phyloP scores from a whole-genome alignment of 805 yeast species.

The Kodamaea jinghongensis region DNA sequence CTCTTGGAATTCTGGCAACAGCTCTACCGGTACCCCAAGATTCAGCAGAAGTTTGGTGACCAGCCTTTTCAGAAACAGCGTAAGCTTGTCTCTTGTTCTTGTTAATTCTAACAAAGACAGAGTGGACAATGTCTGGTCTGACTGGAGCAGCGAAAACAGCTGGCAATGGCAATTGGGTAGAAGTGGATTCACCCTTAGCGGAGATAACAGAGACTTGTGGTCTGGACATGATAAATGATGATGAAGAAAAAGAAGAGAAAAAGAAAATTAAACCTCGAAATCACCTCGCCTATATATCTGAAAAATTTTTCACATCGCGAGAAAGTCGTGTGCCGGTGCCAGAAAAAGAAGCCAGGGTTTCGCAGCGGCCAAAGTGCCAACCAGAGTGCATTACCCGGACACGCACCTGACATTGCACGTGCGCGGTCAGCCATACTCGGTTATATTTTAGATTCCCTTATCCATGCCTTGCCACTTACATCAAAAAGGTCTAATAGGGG shows the following conservation, averaged over 20 bases:
- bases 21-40: conserved; percentile 99
- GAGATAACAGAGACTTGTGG: conserved; percentile 97
- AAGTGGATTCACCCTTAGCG: conserved; percentile 81
- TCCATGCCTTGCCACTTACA: no score
- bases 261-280: not conserved
- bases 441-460: no score
- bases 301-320: conserved; percentile 19
- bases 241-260: conserved; percentile 17
- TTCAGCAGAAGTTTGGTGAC: conserved; percentile 99
- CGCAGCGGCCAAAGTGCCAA: no score
- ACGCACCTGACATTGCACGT: not conserved
- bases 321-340: conserved; percentile 10
- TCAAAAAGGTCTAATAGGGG: no score
- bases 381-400: conserved; percentile 13
- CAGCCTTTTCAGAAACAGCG: conserved; percentile 99
- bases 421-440: not conserved
- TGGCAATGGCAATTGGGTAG: conserved; percentile 87
- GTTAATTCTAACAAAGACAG: conserved; percentile 97
- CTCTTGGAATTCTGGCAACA: conserved; percentile 99
- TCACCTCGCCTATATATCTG: conserved; percentile 7
- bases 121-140: conserved; percentile 99
- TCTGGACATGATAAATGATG: conserved; percentile 53
- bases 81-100: conserved; percentile 99
- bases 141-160: conserved; percentile 99
- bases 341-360: not conserved